Evolutionary conservation across 2,329 filamentous ascomycete species (phyloP), one percentile per base, ranked within the genome.

Genomic region (Verticillium tricorpus): DNA sequence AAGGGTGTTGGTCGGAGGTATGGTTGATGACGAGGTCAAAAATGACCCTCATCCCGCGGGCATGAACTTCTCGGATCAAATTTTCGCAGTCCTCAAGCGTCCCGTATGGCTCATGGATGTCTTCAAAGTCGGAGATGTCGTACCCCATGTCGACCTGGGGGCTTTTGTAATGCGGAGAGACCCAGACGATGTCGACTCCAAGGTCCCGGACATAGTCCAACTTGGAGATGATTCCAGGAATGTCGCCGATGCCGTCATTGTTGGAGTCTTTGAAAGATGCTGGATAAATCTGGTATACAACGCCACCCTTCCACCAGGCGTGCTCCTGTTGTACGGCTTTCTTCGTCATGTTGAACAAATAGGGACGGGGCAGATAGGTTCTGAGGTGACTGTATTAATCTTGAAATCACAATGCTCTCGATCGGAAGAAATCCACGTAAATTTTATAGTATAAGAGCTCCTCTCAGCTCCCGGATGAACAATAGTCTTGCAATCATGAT

Each of bases 11-110:
- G 64, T 89, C 84, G 4, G 85, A 89, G 0, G 89, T 92, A 70
- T 93, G 90, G 66, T 93, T 93, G 64, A 92, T 82, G 1, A 93
- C 90, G 2, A 93, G 78, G 69, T 93, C 89, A 62, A 92, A 82
- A 61, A 93, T 85, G 56, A 63, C 9, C 37, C 58, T 60, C 63
- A 65, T 63, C 4, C 55, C 62, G 37, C 58, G 39, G 7, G 25
- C 37, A 50, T 65, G 57, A 5, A 31, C 15, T 31, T 45, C 63
- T 22, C 7, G n/a, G 14, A 65, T 58, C 2, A 65, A 45, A 1
- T 22, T n/a, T 14, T 62, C 60, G n/a, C 57, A n/a, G 57, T 66
- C 61, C n/a, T 62, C 32, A 17, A 65, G n/a, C 3, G 62, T 63
- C 9, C 63, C 87, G 65, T 87, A 89, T n/a, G 80, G 78, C 2